Evolutionary conservation across 2,329 filamentous ascomycete genomes (phyloP).

Genomic region (Plenodomus lindquistii): DNA sequence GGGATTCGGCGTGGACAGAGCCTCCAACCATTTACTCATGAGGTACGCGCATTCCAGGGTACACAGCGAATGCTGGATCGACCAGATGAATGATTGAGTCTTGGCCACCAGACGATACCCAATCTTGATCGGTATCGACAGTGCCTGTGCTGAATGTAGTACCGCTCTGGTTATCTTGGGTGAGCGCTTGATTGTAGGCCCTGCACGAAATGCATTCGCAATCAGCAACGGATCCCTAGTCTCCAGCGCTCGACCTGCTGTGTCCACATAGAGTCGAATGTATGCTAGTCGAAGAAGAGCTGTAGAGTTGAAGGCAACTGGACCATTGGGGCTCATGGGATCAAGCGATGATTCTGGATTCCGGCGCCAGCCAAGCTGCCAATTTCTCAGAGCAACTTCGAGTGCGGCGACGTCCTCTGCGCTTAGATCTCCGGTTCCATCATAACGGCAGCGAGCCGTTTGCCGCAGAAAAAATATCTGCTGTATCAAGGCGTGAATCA

Average conservation of each 20-base stretch:
- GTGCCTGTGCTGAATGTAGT: slow-evolving; percentile 68
- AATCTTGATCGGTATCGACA: slow-evolving; percentile 67
- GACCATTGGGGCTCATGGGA: slow-evolving; percentile 60
- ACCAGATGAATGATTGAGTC: slow-evolving; percentile 47
- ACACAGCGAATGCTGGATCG: slow-evolving; percentile 47
- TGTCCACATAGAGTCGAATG: slow-evolving; percentile 68
- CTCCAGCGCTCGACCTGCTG: slow-evolving; percentile 66
- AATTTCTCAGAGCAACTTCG: slow-evolving; percentile 50
- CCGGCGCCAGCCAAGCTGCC: slow-evolving; percentile 47
- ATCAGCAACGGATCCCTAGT: slow-evolving; percentile 66
- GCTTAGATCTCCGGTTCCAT: slow-evolving; percentile 37
- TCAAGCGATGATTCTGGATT: slow-evolving; percentile 50
- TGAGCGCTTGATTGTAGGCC: slow-evolving; percentile 62
- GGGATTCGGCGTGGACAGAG: slow-evolving; percentile 33
- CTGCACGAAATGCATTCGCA: slow-evolving; percentile 62
- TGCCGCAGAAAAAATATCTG: slow-evolving; percentile 72
- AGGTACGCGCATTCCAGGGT: slow-evolving; percentile 47
- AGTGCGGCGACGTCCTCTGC: slow-evolving; percentile 47
- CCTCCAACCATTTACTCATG: slow-evolving; percentile 48
- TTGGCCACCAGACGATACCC: slow-evolving; percentile 46
- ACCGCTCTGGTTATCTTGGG: slow-evolving; percentile 65
- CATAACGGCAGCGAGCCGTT: slow-evolving; percentile 37
- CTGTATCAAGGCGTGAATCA: slow-evolving; percentile 73
- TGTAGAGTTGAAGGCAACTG: slow-evolving; percentile 69
- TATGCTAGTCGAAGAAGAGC: slow-evolving; percentile 64